Evolutionary conservation across 768 basidiomycete genomes (phyloP).

Genomic region (Boletus patriciae): DNA sequence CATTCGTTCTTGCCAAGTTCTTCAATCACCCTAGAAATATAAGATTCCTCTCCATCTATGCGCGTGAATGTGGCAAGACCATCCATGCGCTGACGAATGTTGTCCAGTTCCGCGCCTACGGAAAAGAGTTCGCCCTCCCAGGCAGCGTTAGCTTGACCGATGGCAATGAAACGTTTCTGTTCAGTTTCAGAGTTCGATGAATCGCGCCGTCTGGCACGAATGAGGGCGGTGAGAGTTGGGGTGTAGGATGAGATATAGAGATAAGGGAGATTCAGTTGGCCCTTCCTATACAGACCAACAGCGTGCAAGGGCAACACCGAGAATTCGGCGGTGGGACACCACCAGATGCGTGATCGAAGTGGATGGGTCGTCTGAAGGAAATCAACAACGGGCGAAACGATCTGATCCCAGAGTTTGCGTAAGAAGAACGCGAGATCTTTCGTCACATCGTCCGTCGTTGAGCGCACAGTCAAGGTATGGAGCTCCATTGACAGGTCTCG

Average conservation of each 20-base stretch:
- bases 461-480: not conserved
- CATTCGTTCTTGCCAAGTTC: slow-evolving; percentile 3
- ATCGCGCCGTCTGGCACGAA: not conserved
- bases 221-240: too few relatives aligned
- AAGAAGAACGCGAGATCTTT: not conserved
- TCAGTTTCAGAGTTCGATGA: too few relatives aligned
- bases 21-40: not conserved
- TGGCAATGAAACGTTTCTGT: not conserved
- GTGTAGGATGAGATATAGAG: not conserved
- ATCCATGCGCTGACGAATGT: not conserved
- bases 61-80: too few relatives aligned
- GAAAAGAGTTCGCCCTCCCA: not conserved
- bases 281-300: too few relatives aligned
- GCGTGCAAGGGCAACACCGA: too few relatives aligned
- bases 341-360: too few relatives aligned
- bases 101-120: not conserved
- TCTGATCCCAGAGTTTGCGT: not conserved
- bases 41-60: too few relatives aligned
- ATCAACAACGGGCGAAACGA: not conserved
- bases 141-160: slow-evolving; percentile 1
- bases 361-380: not conserved
- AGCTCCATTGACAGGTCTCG: not conserved
- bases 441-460: not conserved
- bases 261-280: slow-evolving; percentile 1
- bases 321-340: too few relatives aligned